Percentiles rank a stretch among this genome's conserved stretches.
These are phyloP conservation scores for Hypoxylon sp. DNA, from an alignment of 2,329 filamentous ascomycete genomes.

Conservation along the genomic window DNA sequence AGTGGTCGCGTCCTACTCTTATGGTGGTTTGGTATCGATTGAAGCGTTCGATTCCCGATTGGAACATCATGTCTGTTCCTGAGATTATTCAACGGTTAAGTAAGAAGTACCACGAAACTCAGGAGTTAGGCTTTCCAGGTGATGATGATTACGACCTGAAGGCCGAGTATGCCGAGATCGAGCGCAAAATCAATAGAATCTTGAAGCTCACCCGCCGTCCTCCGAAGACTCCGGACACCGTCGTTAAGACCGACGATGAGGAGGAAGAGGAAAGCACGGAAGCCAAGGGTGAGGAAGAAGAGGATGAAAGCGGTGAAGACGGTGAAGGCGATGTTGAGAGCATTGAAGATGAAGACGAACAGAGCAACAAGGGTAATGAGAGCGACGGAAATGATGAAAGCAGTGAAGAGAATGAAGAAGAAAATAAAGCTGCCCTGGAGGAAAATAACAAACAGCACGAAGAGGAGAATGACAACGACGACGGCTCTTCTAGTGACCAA, in stretches of 20 bases:
- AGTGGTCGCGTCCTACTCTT: slow-evolving; percentile 49
- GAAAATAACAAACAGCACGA: background rate
- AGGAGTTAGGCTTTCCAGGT: slow-evolving; percentile 45
- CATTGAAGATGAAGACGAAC: slow-evolving; percentile 41
- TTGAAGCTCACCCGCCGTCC: slow-evolving; percentile 26
- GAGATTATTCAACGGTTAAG: slow-evolving; percentile 47
- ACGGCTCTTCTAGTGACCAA: slow-evolving; percentile 1
- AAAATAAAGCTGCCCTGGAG: background rate
- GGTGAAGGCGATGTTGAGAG: slow-evolving; percentile 2
- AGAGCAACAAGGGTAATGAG: slow-evolving; percentile 8
- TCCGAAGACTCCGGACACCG: slow-evolving; percentile 42
- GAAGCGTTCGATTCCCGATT: slow-evolving; percentile 45
- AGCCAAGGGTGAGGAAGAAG: slow-evolving; percentile 5
- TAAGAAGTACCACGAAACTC: slow-evolving; percentile 45
- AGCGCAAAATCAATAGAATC: slow-evolving; percentile 48
- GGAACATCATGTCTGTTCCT: slow-evolving; percentile 45
- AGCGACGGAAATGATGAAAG: background rate
- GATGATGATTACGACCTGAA: slow-evolving; percentile 45
- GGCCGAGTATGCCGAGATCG: slow-evolving; percentile 49
- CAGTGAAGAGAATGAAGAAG: background rate
- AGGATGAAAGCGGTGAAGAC: slow-evolving; percentile 2
- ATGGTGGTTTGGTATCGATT: slow-evolving; percentile 55
- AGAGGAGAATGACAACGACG: background rate
- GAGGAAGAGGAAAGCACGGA: slow-evolving; percentile 28
- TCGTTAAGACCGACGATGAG: slow-evolving; percentile 47